Evolutionary conservation across 805 yeast genomes (phyloP).

Genomic region (Vanderwaltozyma yarrowii): DNA sequence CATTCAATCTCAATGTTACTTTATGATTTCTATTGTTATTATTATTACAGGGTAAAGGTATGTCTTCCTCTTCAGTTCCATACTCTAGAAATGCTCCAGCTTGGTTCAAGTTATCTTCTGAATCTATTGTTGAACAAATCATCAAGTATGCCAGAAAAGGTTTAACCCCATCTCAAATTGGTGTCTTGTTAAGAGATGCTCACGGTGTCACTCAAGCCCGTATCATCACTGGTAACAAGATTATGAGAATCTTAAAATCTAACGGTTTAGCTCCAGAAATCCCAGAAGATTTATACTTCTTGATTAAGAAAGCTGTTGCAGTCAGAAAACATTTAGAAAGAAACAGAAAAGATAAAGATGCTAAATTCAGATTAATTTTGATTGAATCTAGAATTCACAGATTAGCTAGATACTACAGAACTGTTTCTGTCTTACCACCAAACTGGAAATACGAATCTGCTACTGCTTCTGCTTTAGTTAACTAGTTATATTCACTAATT

Average conservation of each 20-base stretch:
- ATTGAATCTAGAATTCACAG: constrained; percentile 99
- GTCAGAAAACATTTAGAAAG: constrained; percentile 99
- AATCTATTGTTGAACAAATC: constrained; percentile 94
- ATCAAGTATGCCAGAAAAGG: constrained; percentile 99
- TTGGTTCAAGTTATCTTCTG: constrained; percentile 98
- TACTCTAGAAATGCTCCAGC: constrained; percentile 98
- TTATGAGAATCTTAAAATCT: constrained; percentile 96
- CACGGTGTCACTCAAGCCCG: constrained; percentile 99
- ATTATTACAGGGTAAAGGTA: constrained; percentile 85
- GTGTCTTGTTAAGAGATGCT: constrained; percentile 99
- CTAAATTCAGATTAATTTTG: constrained; percentile 99
- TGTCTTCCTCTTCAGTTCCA: constrained; percentile 97
- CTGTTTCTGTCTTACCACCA: constrained; percentile 98
- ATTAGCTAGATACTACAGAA: constrained; percentile 99
- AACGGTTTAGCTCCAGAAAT: constrained; percentile 99
- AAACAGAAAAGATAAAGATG: constrained; percentile 99
- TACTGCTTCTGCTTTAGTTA: constrained; percentile 99
- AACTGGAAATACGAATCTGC: constrained; percentile 99
- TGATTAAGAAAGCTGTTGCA: constrained; percentile 98
- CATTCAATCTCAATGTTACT: background rate
- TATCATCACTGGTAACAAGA: constrained; percentile 98
- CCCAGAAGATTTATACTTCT: constrained; percentile 99
- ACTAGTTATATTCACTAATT: constrained; percentile 38
- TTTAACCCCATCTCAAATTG: constrained; percentile 98
- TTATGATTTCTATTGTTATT: background rate